phyloP scores from a whole-genome alignment of 2,329 filamentous ascomycete genomes.

The Fusarium fracticaudum region DNA sequence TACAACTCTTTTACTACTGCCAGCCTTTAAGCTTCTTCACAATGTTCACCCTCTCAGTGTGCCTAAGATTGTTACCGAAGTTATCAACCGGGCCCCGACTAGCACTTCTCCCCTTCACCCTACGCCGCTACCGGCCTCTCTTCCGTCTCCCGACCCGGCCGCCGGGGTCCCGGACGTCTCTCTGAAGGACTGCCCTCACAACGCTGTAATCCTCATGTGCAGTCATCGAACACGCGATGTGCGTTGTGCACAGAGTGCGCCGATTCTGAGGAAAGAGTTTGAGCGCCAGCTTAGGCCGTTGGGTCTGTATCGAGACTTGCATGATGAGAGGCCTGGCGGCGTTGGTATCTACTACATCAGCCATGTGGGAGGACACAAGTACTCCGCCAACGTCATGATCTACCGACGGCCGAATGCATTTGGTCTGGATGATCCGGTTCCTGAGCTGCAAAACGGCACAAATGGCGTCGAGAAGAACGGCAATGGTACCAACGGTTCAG shows the following conservation, averaged over 20 bases:
- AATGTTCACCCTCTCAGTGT: slow-evolving; percentile 82
- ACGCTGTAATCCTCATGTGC: slow-evolving; percentile 89
- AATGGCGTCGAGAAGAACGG: slow-evolving; percentile 39
- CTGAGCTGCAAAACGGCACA: slow-evolving; percentile 40
- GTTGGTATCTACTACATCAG: slow-evolving; percentile 97
- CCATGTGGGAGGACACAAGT: slow-evolving; percentile 97
- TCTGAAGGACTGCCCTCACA: slow-evolving; percentile 74
- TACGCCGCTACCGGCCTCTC: slow-evolving; percentile 49
- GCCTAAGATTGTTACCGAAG: slow-evolving; percentile 73
- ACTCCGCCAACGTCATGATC: slow-evolving; percentile 91
- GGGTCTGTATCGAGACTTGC: slow-evolving; percentile 84
- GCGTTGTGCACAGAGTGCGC: slow-evolving; percentile 92
- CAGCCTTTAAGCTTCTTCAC: slow-evolving; percentile 83
- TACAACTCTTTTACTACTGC: slow-evolving; percentile 84
- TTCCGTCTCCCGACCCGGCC: slow-evolving; percentile 45
- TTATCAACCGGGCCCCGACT: slow-evolving; percentile 78
- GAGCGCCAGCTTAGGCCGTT: slow-evolving; percentile 87
- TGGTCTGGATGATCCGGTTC: slow-evolving; percentile 57
- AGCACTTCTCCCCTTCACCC: slow-evolving; percentile 70
- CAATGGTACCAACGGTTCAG: slow-evolving; percentile 13
- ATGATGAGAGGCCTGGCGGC: slow-evolving; percentile 89
- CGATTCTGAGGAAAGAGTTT: slow-evolving; percentile 86
- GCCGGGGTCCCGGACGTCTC: slow-evolving; percentile 46
- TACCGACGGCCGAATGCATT: slow-evolving; percentile 75
- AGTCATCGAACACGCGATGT: slow-evolving; percentile 94